These are phyloP conservation scores for Begonia masoniana DNA, from an alignment of 306 rosid species.

Conservation along the genomic window DNA sequence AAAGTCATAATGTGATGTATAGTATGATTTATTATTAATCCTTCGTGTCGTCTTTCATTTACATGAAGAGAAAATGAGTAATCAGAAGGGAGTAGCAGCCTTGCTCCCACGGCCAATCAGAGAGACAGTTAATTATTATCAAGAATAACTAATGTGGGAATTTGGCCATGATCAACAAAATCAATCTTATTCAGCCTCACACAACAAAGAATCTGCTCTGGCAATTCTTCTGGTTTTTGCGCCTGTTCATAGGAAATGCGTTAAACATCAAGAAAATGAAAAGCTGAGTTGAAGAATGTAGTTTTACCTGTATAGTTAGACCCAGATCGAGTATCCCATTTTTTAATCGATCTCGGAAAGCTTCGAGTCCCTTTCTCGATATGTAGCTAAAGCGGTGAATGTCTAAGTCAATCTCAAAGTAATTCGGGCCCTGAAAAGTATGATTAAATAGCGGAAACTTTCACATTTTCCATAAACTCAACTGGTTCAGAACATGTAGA, in stretches of 20 bases:
- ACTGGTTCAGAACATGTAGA: too few relatives aligned
- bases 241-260: constrained; percentile 35
- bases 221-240: constrained; percentile 85
- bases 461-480: too few relatives aligned
- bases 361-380: constrained; percentile 84
- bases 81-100: too few relatives aligned
- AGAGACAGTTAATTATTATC: constrained; percentile 12
- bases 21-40: not conserved
- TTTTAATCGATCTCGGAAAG: constrained; percentile 68
- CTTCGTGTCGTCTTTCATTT: not conserved
- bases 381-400: constrained; percentile 94
- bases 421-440: constrained; percentile 59
- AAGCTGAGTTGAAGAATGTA: not conserved
- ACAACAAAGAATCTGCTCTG: constrained; percentile 79
- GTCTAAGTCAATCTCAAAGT: constrained; percentile 94
- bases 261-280: not conserved
- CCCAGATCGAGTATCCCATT: constrained; percentile 70
- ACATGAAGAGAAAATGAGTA: too few relatives aligned
- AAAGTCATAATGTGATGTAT: not conserved
- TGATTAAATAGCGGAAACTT: too few relatives aligned
- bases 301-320: constrained; percentile 67
- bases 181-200: constrained; percentile 66
- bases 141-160: constrained; percentile 57
- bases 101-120: too few relatives aligned
- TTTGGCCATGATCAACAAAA: constrained; percentile 70